A percentile compares a stretch with the other conserved stretches of the same genome.
Conservation (phyloP, 768 basidiomycete species). For the Russula sp. region DNA sequence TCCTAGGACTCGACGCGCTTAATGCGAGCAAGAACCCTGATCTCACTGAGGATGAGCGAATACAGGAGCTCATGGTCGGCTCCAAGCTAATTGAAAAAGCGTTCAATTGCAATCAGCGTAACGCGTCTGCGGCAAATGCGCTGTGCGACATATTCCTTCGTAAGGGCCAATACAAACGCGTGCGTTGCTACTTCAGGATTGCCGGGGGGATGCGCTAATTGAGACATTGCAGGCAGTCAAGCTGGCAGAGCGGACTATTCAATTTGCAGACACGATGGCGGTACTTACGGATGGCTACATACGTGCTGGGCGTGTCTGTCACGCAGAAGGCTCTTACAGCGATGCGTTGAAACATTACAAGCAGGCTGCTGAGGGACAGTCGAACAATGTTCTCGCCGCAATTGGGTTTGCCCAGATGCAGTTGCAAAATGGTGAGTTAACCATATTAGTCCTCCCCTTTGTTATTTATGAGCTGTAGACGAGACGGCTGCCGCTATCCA, state of each 20-base stretch:
- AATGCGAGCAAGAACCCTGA: conserved; percentile 75
- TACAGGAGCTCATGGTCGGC: conserved; percentile 52
- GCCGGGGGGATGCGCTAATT: not conserved
- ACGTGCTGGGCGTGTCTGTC: conserved; percentile 72
- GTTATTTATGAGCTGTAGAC: conserved; percentile 36
- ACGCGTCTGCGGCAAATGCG: conserved; percentile 77
- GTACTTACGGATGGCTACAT: conserved; percentile 83
- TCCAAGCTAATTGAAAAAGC: conserved; percentile 68
- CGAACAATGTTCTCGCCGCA: conserved; percentile 69
- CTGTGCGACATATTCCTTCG: conserved; percentile 72
- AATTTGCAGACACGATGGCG: conserved; percentile 84
- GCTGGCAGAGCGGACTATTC: conserved; percentile 88
- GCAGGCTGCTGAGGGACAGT: conserved; percentile 56
- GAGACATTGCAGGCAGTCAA: conserved; percentile 60
- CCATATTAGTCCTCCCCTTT: not conserved
- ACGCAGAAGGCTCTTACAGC: conserved; percentile 55
- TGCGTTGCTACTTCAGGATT: conserved; percentile 26
- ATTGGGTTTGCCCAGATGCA: conserved; percentile 86
- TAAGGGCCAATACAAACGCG: conserved; percentile 58
- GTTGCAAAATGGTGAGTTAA: conserved; percentile 62
- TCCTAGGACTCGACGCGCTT: conserved; percentile 80
- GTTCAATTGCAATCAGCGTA: conserved; percentile 73
- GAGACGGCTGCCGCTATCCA: conserved; percentile 82
- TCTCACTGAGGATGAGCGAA: conserved; percentile 55
- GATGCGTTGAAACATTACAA: conserved; percentile 70